Percentiles rank a stretch among this genome's conserved stretches.
phyloP scores from a whole-genome alignment of 352 stramenopile species.

The Phytophthora sojae region DNA sequence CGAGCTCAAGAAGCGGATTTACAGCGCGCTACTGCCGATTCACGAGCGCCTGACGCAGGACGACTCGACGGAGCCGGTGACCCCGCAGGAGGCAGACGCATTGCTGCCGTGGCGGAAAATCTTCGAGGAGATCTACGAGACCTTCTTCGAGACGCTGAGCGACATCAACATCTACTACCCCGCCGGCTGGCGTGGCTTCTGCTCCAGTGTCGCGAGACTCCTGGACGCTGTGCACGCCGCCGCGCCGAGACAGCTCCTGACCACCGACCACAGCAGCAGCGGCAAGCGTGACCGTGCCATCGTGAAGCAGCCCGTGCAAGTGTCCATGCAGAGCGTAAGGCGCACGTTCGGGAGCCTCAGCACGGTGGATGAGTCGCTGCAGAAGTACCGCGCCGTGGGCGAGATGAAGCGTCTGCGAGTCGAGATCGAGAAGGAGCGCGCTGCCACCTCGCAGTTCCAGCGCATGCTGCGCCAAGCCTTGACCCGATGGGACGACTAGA shows the following conservation, averaged over 20 bases:
- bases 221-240: constrained; percentile 18
- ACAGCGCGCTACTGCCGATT: constrained; percentile 55
- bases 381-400: constrained; percentile 35
- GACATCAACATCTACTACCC: constrained; percentile 61
- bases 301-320: constrained; percentile 25
- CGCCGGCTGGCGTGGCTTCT: constrained; percentile 28
- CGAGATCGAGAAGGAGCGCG: constrained; percentile 63
- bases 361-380: constrained; percentile 22
- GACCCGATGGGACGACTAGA: constrained; percentile 50
- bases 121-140: constrained; percentile 63
- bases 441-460: constrained; percentile 57
- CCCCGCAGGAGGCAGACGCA: constrained; percentile 23
- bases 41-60: constrained; percentile 49
- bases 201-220: constrained; percentile 18
- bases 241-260: neutral
- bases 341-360: constrained; percentile 45
- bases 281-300: constrained; percentile 12
- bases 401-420: constrained; percentile 58
- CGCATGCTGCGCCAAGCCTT: constrained; percentile 69
- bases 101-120: constrained; percentile 67
- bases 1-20: constrained; percentile 75
- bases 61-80: constrained; percentile 17
- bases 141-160: constrained; percentile 65
- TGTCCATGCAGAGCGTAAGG: constrained; percentile 48
- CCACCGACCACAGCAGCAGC: neutral